Base-by-base conservation (phyloP, 225 moss, liverwort and hornwort species). In the Pleurozium schreberi region DNA sequence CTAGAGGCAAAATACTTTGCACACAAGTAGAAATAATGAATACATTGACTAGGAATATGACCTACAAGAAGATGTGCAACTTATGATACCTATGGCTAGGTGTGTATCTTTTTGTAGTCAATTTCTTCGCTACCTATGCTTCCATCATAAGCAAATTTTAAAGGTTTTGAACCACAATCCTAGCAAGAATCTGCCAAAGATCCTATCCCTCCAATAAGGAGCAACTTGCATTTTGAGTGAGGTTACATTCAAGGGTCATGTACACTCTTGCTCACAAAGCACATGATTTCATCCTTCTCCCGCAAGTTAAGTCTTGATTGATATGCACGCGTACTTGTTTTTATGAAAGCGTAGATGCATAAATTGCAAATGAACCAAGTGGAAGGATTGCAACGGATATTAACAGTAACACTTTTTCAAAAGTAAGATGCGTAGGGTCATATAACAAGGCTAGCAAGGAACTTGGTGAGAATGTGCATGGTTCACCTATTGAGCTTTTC, bases 281-380 rank as follows among this genome's bases (percentile, higher is more conserved):
- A 81, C 31, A 8, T 14, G 11, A 81, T n/a, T 14, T 2, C 31
- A 25, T 0, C 15, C 0, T 22, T 0, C 16, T 1, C 0, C 0
- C 3, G 3, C 9, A 20, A 60, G 9, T 14, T 1, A 81, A 42
- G n/a, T 43, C 31, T 31, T 42, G 60, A 60, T 0, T 12, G 1
- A 59, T 13, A 42, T 8, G 12, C 5, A 80, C 0, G 0, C 57
- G 8, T 6, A 57, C 4, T 0, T 57, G 5, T 57, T 57, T 3
- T 26, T n/a, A 18, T 17, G 12, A 58, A 58, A 55, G 16, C 2
- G 3, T 36, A 36, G 22, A 9, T 52, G 15, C 0, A 0, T 57
- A 20, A 59, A 28, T 20, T 58, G 6, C 6, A 13, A 7, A 59
- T 80, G 58, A 80, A 58, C 28, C 4, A 28, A 8, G 12, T 10